phyloP scores from a whole-genome alignment of 78 protist genomes.

The Planoprotostelium fungivorum region DNA sequence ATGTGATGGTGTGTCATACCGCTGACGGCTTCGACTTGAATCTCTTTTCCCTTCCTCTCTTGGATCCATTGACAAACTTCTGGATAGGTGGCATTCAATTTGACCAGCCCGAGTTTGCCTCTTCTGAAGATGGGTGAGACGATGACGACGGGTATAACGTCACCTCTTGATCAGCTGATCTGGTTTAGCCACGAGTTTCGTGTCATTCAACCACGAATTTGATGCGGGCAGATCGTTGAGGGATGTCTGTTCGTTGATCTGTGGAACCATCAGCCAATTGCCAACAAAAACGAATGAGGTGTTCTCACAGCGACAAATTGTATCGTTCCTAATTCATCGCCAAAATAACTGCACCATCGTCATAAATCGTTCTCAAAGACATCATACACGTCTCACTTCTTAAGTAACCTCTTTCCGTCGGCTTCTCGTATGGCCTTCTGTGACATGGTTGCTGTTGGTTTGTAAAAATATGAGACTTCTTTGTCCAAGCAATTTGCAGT shows the following conservation, averaged over 20 bases:
- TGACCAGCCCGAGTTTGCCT: slow-evolving; percentile 76
- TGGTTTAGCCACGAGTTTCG: slow-evolving; percentile 81
- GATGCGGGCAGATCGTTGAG: not conserved
- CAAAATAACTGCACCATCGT: not conserved
- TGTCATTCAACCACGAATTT: slow-evolving; percentile 37
- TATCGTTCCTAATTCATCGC: not conserved
- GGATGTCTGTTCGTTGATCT: not conserved
- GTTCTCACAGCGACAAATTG: not conserved
- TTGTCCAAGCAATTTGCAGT: no score
- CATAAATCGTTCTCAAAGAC: not conserved
- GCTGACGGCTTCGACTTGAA: slow-evolving; percentile 39
- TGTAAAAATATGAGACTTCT: no score
- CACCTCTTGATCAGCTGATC: slow-evolving; percentile 59
- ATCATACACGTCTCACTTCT: not conserved
- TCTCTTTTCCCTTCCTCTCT: slow-evolving; percentile 48
- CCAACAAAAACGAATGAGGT: not conserved
- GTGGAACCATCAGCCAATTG: not conserved
- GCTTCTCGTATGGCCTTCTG: not conserved
- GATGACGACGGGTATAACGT: not conserved
- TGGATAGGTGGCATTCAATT: slow-evolving; percentile 53
- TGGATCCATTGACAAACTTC: slow-evolving; percentile 57
- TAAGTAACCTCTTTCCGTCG: not conserved
- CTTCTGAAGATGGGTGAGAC: slow-evolving; percentile 37
- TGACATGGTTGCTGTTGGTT: not conserved
- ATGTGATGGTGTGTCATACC: slow-evolving; percentile 30